Percentiles rank a stretch among this genome's conserved stretches.
Conservation (phyloP, 176 grass and related monocot genomes). For the Bonia amplexicaulis region DNA sequence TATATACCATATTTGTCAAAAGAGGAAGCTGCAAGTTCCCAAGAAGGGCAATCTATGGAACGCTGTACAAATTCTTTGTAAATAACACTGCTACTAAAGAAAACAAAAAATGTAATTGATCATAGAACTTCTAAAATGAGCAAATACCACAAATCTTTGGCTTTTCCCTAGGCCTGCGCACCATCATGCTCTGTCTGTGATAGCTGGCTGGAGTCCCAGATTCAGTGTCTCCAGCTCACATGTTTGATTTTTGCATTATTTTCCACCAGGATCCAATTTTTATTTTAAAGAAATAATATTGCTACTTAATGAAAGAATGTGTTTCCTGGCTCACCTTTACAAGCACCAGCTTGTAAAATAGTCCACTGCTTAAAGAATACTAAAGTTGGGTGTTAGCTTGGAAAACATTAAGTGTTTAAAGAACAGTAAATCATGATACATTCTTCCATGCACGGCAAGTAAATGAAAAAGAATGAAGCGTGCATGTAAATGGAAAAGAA, state of each 20-base stretch:
- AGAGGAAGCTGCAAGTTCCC: background rate
- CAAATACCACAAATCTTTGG: background rate
- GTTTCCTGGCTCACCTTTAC: background rate
- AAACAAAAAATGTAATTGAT: background rate
- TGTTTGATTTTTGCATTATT: background rate
- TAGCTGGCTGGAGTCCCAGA: background rate
- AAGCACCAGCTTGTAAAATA: background rate
- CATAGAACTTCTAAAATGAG: background rate
- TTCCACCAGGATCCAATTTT: background rate
- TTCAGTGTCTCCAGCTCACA: background rate
- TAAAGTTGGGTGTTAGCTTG: background rate
- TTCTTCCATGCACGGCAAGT: background rate
- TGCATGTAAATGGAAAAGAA: background rate
- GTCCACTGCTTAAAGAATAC: background rate
- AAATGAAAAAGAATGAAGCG: background rate
- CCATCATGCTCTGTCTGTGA: background rate
- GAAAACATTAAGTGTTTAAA: background rate
- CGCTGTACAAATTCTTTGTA: background rate
- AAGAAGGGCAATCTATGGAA: background rate
- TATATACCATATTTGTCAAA: background rate
- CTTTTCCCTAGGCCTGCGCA: background rate
- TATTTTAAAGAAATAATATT: background rate
- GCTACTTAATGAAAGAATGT: background rate
- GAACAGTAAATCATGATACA: background rate
- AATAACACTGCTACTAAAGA: conserved; percentile 1